phyloP scores from a whole-genome alignment of 2,329 filamentous ascomycete genomes.

The Saccharata proteae region DNA sequence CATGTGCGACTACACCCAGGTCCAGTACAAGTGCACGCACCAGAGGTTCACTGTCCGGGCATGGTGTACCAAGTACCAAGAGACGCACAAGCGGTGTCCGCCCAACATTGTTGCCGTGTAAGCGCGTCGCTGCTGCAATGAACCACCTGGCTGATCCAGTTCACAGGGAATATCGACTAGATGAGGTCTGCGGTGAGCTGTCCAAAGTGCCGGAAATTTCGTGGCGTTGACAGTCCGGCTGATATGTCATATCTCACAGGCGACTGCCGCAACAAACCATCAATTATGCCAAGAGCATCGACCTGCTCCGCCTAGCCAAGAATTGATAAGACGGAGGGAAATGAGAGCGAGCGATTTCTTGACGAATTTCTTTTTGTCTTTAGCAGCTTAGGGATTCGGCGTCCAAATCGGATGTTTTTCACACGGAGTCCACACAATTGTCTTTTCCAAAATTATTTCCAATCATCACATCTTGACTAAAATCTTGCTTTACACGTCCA shows the following conservation, averaged over 20 bases:
- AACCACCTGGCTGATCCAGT: constrained; percentile 1
- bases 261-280: constrained; percentile 7
- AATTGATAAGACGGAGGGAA: too few relatives aligned
- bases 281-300: too few relatives aligned
- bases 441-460: too few relatives aligned
- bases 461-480: too few relatives aligned
- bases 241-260: constrained; percentile 1
- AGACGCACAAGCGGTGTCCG: constrained; percentile 43
- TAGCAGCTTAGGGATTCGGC: too few relatives aligned
- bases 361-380: too few relatives aligned
- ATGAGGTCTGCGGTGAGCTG: constrained; percentile 34
- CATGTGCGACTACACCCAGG: constrained; percentile 50
- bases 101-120: constrained; percentile 43
- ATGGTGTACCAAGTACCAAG: constrained; percentile 43
- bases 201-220: background rate
- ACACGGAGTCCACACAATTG: too few relatives aligned
- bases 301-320: too few relatives aligned
- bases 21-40: constrained; percentile 45
- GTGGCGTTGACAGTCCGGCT: background rate
- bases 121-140: constrained; percentile 8
- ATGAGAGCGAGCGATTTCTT: too few relatives aligned
- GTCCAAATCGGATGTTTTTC: too few relatives aligned
- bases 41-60: constrained; percentile 43
- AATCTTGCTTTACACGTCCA: too few relatives aligned
- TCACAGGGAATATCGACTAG: constrained; percentile 28